Base-by-base conservation (phyloP, 2,329 filamentous ascomycete genomes). In the Tolypocladium album region DNA sequence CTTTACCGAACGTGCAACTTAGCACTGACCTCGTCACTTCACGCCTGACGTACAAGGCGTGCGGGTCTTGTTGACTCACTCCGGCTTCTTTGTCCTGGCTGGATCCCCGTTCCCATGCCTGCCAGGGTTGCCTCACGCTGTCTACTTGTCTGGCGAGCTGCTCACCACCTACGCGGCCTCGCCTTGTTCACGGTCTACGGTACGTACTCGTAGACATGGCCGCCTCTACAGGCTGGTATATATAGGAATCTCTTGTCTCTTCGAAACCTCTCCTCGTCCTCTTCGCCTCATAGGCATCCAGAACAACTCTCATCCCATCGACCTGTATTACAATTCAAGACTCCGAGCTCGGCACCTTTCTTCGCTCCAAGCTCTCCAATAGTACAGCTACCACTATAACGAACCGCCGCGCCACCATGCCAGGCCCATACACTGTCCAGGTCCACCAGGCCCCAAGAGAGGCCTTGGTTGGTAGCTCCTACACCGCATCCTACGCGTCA, bases 361-460 rank as follows among this genome's bases (percentile, higher is more conserved):
- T 53, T 8, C 17, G 36, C 22, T 11, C 50, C 11, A 11, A 36
- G 50, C 9, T n/a, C 31, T 36, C 20, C 59, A 60, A 61, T 9
- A 22, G 4, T 15, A 52, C 59, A 59, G 60, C 31, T 43, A 43
- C 55, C 22, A 20, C 36, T 15, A n/a, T 52, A 31, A 43, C 53
- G 55, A 60, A 58, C 56, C 38, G 6, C 57, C 42, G 61, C 38
- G 6, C 57, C 42, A 61, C 39, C 47, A 69, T 72, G 67, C 64
- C 63, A 61, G 62, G 63, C 57, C 64, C 63, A 55, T 66, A 69
- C 64, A 63, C 62, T 47, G 68, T 71, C 57, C 64, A 73, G 59
- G 66, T 74, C 60, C 73, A 74, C 64, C 72, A 74, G 64, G 63
- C 65, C 60, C 65, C 64, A 58, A 66, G 66, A 56, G 65, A 65